Evolutionary conservation across 768 basidiomycete species (phyloP), one percentile per base, ranked within the genome.

Genomic region (Lactarius sanguifluus): DNA sequence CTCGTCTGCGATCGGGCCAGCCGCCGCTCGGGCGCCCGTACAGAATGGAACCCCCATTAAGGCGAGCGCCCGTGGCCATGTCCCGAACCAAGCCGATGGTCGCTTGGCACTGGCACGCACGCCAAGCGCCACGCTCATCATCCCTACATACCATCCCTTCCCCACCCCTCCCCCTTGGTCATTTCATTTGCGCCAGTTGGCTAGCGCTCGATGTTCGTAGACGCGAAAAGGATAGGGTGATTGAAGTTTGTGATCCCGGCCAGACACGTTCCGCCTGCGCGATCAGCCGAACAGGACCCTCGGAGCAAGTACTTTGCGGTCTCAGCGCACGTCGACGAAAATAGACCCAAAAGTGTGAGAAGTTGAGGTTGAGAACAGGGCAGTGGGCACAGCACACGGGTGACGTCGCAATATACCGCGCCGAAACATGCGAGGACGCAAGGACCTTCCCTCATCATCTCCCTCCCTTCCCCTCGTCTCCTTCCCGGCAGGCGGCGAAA

Each of bases 151-250:
- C 23, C 28, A 8, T 18, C 2, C 38, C 13, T 40, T 10, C 12
- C 15, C 38, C 38, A 38, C 38, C 30, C 60, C 47, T 47, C 15
- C 60, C 47, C 60, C n/a, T 50, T 12, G 23, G 45, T 47, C 47
- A 6, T 38, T 55, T 62, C 62, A 62, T 62, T 62, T 62, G 20
- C 62, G 62, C 62, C 62, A 23, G 5, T 15, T 23, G 20, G n/a
- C 30, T 45, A 32, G 52, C 61, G 61, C 52, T 30, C 54, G 5
- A 16, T 15, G 7, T 38, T 38, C 36, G 36, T 13, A 36, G 36
- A 36, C 10, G n/a, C 9, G 12, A 23, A 25, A 30, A 23, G 10
- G 10, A 12, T 13, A 15, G 13, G 5, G 10, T 12, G 50, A 25
- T 25, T 25, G 23, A 6, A 2, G 23, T 52, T 28, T 25, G 12